Conservation (phyloP, 768 basidiomycete species). For the Royoungia palumana region DNA sequence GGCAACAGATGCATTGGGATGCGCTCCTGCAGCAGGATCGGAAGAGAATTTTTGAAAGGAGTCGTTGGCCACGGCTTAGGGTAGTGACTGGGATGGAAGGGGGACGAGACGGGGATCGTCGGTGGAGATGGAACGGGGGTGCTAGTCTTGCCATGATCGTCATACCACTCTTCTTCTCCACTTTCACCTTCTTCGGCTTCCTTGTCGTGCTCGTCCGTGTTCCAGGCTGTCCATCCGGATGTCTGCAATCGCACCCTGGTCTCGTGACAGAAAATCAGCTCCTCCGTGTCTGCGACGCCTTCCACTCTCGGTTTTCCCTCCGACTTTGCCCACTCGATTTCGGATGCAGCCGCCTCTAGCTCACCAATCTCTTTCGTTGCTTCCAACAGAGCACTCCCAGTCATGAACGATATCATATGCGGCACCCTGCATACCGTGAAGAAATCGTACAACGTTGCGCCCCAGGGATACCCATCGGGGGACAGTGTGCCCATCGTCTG, state of each 20-base stretch:
- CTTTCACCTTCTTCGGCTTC: not conserved
- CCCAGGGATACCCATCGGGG: constrained; percentile 25
- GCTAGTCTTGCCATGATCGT: not conserved
- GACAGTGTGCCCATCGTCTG: constrained; percentile 14
- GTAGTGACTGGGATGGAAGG: constrained; percentile 36
- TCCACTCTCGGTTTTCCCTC: constrained; percentile 22
- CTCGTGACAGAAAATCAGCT: constrained; percentile 13
- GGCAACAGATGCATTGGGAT: constrained; percentile 38
- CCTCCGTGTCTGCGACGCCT: constrained; percentile 15
- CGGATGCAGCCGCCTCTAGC: constrained; percentile 6
- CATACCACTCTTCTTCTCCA: not conserved
- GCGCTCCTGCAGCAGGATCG: constrained; percentile 31
- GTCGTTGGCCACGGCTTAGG: constrained; percentile 40
- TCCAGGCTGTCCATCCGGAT: not conserved
- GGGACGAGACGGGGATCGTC: constrained; percentile 15
- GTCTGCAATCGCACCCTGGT: not conserved
- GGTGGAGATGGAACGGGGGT: constrained; percentile 4
- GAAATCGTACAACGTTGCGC: constrained; percentile 27
- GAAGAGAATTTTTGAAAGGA: constrained; percentile 31
- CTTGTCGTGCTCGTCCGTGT: not conserved
- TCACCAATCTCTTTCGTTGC: constrained; percentile 15
- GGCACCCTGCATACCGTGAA: constrained; percentile 14
- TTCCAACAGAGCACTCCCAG: constrained; percentile 20
- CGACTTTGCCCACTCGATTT: constrained; percentile 22
- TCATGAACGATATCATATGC: not conserved